Percentiles rank a stretch among this genome's conserved stretches.
Evolutionary conservation across 495 filamentous ascomycete species (phyloP).

Genomic region (Penicillium lagena): DNA sequence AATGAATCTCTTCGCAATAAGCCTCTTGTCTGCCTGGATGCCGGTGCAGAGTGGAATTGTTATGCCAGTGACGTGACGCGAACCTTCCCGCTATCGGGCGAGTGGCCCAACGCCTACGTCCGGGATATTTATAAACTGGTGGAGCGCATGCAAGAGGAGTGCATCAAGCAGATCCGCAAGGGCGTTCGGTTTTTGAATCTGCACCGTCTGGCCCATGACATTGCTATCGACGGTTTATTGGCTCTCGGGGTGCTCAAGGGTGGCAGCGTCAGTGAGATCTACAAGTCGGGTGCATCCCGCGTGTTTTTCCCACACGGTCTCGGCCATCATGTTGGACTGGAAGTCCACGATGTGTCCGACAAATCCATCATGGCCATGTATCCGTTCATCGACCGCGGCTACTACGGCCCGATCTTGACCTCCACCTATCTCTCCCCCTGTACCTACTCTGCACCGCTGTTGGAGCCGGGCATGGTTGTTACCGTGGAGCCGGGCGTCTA

Average conservation of each 20-base stretch:
- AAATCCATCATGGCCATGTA: constrained; percentile 37
- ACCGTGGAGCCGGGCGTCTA: constrained; percentile 89
- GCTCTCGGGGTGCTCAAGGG: constrained; percentile 56
- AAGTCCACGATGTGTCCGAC: constrained; percentile 75
- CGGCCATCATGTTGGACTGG: constrained; percentile 84
- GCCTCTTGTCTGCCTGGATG: constrained; percentile 76
- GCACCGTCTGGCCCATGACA: constrained; percentile 62
- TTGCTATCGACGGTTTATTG: constrained; percentile 66
- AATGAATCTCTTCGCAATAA: constrained; percentile 58
- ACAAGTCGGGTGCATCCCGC: constrained; percentile 56
- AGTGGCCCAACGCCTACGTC: constrained; percentile 56
- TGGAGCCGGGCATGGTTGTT: constrained; percentile 70
- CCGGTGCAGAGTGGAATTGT: constrained; percentile 75
- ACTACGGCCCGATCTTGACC: constrained; percentile 17
- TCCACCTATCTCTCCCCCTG: constrained; percentile 20
- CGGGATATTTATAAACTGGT: constrained; percentile 70
- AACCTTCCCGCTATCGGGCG: constrained; percentile 66
- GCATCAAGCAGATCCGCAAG: constrained; percentile 58
- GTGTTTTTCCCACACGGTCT: constrained; percentile 92
- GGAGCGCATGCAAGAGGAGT: constrained; percentile 74
- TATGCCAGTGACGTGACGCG: constrained; percentile 91
- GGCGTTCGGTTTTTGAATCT: constrained; percentile 63
- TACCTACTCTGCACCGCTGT: constrained; percentile 28
- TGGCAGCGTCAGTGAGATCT: constrained; percentile 58
- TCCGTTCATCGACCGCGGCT: constrained; percentile 9